Evolutionary conservation across 2,329 filamentous ascomycete genomes (phyloP), one percentile per base, ranked within the genome.

Genomic region (Dactylonectria macrodidyma): DNA sequence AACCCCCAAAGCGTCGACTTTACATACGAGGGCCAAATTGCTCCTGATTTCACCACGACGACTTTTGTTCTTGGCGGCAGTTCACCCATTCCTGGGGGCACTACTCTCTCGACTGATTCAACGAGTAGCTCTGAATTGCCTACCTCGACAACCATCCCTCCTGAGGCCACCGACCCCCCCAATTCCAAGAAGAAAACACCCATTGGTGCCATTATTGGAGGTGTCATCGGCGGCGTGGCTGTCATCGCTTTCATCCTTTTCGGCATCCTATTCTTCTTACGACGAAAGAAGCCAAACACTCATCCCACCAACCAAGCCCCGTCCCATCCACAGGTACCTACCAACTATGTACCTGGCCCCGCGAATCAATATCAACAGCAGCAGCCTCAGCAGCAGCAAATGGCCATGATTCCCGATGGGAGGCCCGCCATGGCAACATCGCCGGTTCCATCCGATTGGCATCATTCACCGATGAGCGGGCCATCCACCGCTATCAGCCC

Each of bases 161-260:
- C 50, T 47, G 33, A 33, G 0, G 22, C n/a, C 16, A 50, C 67
- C 26, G 24, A 50, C 7, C 9, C 26, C 26, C 26, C 26, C 7
- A 30, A 38, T n/a, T 7, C 46, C 44, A 30, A 48, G 24, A 14
- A n/a, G 38, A 52, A 11, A 16, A 38, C 6, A 47, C 69, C 1
- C 1, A 41, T 71, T 2, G 70, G 70, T 8, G 66, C 70, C 16
- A 71, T 71, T 4, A 44, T 71, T 0, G 70, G 70, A 2, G 70
- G 70, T 2, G 33, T 60, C 0, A 66, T 71, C 12, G 70, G 70
- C 0, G 69, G 70, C 2, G 61, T 71, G 14, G 46, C 65, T 1
- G 56, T 46, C 2, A 16, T 71, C 6, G 69, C 66, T 0, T n/a
- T 71, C 0, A 11, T 69, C 2, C 38, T 69, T 2, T 33, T 71